Conservation (phyloP, 441 rosid species). For the Melastoma candidum region DNA sequence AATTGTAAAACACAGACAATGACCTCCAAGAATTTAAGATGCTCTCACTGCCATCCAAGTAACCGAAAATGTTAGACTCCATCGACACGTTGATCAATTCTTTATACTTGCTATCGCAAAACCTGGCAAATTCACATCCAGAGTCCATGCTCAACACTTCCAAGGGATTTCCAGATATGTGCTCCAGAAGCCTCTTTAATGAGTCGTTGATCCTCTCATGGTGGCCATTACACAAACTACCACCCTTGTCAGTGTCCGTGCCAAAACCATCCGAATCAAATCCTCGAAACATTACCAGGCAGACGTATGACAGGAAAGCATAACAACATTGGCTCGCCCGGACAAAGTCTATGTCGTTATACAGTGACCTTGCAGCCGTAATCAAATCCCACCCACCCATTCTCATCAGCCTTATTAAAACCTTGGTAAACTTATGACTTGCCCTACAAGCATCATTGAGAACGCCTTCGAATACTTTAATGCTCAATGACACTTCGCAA, state of each 20-base stretch:
- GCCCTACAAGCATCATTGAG: slow-evolving; percentile 56
- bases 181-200: slow-evolving; percentile 43
- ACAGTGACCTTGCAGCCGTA: slow-evolving; percentile 61
- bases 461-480: slow-evolving; percentile 57
- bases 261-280: slow-evolving; percentile 47
- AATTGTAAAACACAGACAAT: slow-evolving; percentile 35
- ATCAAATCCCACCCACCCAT: slow-evolving; percentile 87
- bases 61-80: slow-evolving; percentile 49
- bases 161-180: slow-evolving; percentile 48
- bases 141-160: slow-evolving; percentile 42
- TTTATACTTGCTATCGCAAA: slow-evolving; percentile 57
- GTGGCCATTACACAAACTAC: slow-evolving; percentile 25
- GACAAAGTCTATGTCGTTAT: slow-evolving; percentile 41
- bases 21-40: slow-evolving; percentile 61
- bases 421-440: slow-evolving; percentile 50
- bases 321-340: slow-evolving; percentile 50
- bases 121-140: slow-evolving; percentile 39
- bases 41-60: slow-evolving; percentile 39
- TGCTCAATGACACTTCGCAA: slow-evolving; percentile 45
- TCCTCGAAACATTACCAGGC: slow-evolving; percentile 68
- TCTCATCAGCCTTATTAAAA: slow-evolving; percentile 67
- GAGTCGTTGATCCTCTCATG: slow-evolving; percentile 20
- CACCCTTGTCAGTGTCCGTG: slow-evolving; percentile 22
- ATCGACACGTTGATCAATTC: slow-evolving; percentile 53
- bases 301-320: slow-evolving; percentile 69